phyloP scores from a whole-genome alignment of 768 basidiomycete species.

The Xerocomus spinulosus region DNA sequence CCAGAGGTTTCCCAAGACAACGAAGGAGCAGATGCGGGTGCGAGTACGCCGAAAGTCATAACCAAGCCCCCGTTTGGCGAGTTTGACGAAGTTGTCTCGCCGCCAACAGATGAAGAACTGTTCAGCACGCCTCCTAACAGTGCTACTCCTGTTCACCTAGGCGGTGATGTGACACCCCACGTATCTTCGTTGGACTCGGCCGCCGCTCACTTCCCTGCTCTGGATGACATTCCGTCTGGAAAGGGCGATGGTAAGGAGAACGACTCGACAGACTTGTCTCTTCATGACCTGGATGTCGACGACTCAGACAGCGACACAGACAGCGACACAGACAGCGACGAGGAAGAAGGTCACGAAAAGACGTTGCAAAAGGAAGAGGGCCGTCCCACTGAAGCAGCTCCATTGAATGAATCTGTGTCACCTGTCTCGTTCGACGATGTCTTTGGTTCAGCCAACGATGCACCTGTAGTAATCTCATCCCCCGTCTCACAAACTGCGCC shows the following conservation, averaged over 20 bases:
- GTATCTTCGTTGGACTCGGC: conserved; percentile 25
- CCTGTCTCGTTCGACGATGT: conserved; percentile 51
- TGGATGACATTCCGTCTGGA: conserved; percentile 28
- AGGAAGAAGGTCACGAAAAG: conserved; percentile 33
- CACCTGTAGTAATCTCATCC: conserved; percentile 17
- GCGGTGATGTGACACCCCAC: conserved; percentile 12
- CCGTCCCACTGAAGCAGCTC: conserved; percentile 11
- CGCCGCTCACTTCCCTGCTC: conserved; percentile 34
- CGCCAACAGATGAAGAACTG: conserved; percentile 43
- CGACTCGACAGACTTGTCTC: conserved; percentile 47
- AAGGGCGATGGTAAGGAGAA: conserved; percentile 29
- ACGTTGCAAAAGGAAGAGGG: conserved; percentile 17
- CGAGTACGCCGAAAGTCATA: conserved; percentile 19
- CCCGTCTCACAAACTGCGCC: conserved; percentile 16
- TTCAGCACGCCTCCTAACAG: conserved; percentile 60
- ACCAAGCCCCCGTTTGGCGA: conserved; percentile 10
- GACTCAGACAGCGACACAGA: conserved; percentile 54
- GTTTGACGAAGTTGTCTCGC: conserved; percentile 21
- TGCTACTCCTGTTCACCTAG: conserved; percentile 22
- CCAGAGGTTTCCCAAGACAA: conserved; percentile 20
- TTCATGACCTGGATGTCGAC: conserved; percentile 55
- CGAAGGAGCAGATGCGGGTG: conserved; percentile 17
- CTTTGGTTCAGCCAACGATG: conserved; percentile 37
- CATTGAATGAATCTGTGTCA: conserved; percentile 10
- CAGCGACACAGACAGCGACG: conserved; percentile 49